Percentiles rank a stretch among this genome's conserved stretches.
Evolutionary conservation across 176 grass and related monocot species (phyloP).

Genomic region (Puya raimondii): DNA sequence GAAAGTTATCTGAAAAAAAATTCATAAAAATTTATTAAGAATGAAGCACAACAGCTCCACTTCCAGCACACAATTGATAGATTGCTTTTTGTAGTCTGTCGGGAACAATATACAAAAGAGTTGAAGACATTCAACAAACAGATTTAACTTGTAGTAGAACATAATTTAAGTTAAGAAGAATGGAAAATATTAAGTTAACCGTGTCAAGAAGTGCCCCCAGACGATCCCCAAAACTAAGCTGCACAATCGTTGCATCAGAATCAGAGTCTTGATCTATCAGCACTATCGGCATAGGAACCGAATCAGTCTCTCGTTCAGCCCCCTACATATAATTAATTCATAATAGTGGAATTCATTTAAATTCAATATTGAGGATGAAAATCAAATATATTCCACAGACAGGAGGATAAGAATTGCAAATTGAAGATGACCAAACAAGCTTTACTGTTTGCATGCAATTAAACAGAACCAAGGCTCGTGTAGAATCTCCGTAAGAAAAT

Average conservation of each 20-base stretch:
- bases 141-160: neutral
- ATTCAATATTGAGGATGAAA: too few species aligned
- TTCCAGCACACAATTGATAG: constrained; percentile 1
- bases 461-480: too few species aligned
- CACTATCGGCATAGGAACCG: constrained; percentile 69
- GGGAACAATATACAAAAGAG: neutral
- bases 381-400: too few species aligned
- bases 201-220: constrained; percentile 86
- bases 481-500: too few species aligned
- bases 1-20: too few species aligned
- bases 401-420: too few species aligned
- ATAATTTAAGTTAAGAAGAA: neutral
- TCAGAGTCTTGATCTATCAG: constrained; percentile 92
- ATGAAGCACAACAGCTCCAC: neutral
- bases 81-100: neutral
- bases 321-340: neutral
- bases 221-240: constrained; percentile 89
- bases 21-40: too few species aligned
- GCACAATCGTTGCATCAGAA: constrained; percentile 78
- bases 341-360: too few species aligned
- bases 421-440: too few species aligned
- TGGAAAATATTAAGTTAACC: constrained; percentile 24
- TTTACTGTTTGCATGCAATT: too few species aligned
- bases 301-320: neutral
- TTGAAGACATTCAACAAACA: neutral